phyloP scores from a whole-genome alignment of 495 filamentous ascomycete genomes.

The Amorphotheca resinae region DNA sequence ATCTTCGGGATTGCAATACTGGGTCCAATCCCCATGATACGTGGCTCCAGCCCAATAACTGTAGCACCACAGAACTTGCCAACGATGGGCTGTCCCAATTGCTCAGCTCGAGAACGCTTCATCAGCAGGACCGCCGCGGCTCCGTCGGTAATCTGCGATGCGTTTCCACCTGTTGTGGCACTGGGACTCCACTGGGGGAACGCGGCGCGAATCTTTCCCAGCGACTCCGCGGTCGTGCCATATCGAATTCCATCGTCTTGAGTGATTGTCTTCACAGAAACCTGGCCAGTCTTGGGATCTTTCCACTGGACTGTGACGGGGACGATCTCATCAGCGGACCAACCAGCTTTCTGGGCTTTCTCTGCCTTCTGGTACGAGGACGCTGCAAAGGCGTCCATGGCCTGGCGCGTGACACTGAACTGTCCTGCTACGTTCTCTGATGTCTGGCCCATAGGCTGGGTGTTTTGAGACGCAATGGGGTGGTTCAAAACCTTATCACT shows the following conservation, averaged over 20 bases:
- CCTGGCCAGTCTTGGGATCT: constrained; percentile 67
- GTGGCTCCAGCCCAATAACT: constrained; percentile 74
- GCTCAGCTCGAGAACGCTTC: constrained; percentile 77
- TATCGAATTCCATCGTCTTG: constrained; percentile 79
- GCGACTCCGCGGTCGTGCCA: constrained; percentile 70
- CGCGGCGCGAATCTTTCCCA: constrained; percentile 78
- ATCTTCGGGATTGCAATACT: constrained; percentile 90
- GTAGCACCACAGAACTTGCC: constrained; percentile 90
- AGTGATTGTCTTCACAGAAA: constrained; percentile 58
- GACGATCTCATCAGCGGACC: constrained; percentile 88
- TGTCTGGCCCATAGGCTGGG: constrained; percentile 94
- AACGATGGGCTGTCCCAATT: constrained; percentile 78
- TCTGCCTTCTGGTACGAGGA: constrained; percentile 80
- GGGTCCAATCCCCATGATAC: constrained; percentile 96
- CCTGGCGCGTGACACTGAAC: constrained; percentile 67
- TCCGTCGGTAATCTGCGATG: constrained; percentile 89
- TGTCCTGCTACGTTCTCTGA: constrained; percentile 88
- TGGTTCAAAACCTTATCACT: constrained; percentile 51
- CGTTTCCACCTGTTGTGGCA: constrained; percentile 82
- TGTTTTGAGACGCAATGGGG: constrained; percentile 61
- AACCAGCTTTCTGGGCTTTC: constrained; percentile 78
- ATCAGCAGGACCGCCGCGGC: constrained; percentile 83
- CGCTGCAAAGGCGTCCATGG: constrained; percentile 73
- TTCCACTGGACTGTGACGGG: constrained; percentile 71
- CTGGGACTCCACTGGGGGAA: constrained; percentile 68